Evolutionary conservation across 73 alveolate species (phyloP).

Genomic region (Symbiodinium natans): DNA sequence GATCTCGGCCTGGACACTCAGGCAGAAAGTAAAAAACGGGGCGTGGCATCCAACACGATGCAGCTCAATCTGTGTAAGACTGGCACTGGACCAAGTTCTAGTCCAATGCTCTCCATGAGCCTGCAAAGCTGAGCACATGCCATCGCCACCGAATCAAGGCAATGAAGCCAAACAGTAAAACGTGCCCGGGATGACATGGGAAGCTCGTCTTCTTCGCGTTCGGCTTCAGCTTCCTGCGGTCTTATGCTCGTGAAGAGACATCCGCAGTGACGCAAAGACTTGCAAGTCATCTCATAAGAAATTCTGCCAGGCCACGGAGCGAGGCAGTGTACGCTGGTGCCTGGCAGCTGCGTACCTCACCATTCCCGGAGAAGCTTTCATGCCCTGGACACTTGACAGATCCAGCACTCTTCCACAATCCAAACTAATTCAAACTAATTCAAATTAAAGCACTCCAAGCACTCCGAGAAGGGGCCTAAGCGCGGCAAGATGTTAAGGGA

Average conservation of each 20-base stretch:
- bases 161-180: background rate
- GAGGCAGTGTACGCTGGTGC: constrained; percentile 36
- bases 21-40: background rate
- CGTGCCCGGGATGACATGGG: background rate
- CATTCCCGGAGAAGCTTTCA: background rate
- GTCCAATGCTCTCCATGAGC: constrained; percentile 20
- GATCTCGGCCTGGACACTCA: constrained; percentile 29
- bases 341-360: constrained; percentile 41
- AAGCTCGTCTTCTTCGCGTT: constrained; percentile 10
- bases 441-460: no score
- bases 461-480: no score
- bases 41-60: background rate
- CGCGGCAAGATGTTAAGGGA: no score
- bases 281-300: background rate
- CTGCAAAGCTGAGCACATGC: background rate
- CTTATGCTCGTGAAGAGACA: background rate
- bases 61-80: background rate
- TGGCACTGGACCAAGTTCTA: constrained; percentile 30
- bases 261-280: no score
- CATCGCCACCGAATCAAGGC: no score
- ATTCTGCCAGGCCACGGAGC: background rate
- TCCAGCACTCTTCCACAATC: no score
- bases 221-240: constrained; percentile 17
- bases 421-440: no score
- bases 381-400: no score